Evolutionary conservation across 768 basidiomycete species (phyloP), one percentile per base, ranked within the genome.

Genomic region (Termitomyces sp.): DNA sequence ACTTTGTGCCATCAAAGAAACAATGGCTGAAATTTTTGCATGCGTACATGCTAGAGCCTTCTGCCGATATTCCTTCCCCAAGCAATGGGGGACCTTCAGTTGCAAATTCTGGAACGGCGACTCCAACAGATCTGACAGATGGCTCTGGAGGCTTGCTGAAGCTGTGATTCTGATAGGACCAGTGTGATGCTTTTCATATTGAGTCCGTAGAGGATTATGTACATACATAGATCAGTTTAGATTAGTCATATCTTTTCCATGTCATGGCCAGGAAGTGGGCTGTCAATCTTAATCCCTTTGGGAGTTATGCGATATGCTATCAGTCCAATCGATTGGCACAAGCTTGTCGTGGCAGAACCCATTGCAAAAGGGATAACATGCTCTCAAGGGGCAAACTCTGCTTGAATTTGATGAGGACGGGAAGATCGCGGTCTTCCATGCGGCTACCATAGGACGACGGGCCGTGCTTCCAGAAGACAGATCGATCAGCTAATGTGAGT

Each of bases 1-100:
- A 94, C 69, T 91, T 92, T 62, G 84, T 94, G 4, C 92, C 92
- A 1, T 86, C 85, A 10, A 90, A 87, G 63, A 83, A 80, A 1
- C 78, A 73, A 43, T 94, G 90, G 92, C 78, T 88, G 31, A 80
- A 78, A 63, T 93, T 94, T 70, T 73, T 94, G 53, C 77, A 78
- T 48, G 80, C 81, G 8, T 94, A 87, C 67, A 73, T 91, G 62
- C 71, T 71, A 55, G 73, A 84, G 65, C 85, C 85, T 12, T 67
- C 64, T 13, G 75, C 71, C 8, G 63, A 77, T 18, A 67, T 83
- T 3, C 75, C 77, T 13, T 79, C 82, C 14, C 85, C 83, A 4
- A 63, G 64, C 22, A 56, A 62, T 26, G 59, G n/a, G 55, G 62
- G 3, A 51, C 44, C 64, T 6, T 78, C 77, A 7, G 70, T 69